These are phyloP conservation scores for Pichia sp. DNA, from an alignment of 1,139 yeast genomes.

Conservation along the genomic window DNA sequence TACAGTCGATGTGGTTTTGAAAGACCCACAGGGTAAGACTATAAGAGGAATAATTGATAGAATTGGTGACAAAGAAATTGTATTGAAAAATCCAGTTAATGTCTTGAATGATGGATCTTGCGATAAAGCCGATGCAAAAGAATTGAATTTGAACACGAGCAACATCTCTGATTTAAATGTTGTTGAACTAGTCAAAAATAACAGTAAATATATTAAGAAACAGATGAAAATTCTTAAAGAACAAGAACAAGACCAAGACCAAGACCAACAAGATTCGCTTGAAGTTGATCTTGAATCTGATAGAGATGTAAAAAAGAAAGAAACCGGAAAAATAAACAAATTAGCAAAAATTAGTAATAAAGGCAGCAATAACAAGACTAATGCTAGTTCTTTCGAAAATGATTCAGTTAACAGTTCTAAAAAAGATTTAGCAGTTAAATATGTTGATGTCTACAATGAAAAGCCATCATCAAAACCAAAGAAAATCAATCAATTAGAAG, in stretches of 20 bases:
- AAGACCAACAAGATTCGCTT: not conserved
- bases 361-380: not conserved
- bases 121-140: conserved; percentile 11
- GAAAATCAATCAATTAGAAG: conserved; percentile 48
- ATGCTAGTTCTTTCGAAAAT: not conserved
- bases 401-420: not conserved
- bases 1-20: conserved; percentile 44
- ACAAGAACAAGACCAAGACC: conserved; percentile 1
- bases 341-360: not conserved
- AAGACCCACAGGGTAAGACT: conserved; percentile 35
- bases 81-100: conserved; percentile 24
- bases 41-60: conserved; percentile 42
- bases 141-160: conserved; percentile 30
- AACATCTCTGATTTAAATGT: conserved; percentile 46
- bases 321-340: conserved; percentile 20
- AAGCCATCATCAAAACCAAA: conserved; percentile 12
- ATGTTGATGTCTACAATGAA: conserved; percentile 8
- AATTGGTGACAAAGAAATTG: conserved; percentile 38
- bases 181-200: conserved; percentile 40
- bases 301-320: conserved; percentile 18
- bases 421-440: conserved; percentile 9
- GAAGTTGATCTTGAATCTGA: conserved; percentile 2
- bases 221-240: conserved; percentile 9
- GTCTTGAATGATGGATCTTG: conserved; percentile 6
- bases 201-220: conserved; percentile 16